Conservation (phyloP, 306 rosid genomes). For the Dalbergia cochinchinensis region DNA sequence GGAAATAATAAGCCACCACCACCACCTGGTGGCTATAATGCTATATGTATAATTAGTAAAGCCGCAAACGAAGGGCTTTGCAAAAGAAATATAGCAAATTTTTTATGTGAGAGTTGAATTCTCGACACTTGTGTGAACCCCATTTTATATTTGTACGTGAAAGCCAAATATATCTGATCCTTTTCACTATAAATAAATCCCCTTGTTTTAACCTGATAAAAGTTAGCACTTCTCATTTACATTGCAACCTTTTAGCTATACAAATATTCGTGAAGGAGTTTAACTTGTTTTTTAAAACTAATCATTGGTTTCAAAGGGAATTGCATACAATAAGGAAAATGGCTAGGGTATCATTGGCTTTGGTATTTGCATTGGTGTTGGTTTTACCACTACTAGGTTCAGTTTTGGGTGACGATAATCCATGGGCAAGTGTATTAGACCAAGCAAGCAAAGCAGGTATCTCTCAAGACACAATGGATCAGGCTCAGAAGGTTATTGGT, state of each 20-base stretch:
- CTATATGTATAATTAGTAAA: slow-evolving; percentile 9
- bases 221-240: not conserved
- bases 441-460: slow-evolving; percentile 42
- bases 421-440: slow-evolving; percentile 22
- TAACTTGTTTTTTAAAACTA: not conserved
- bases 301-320: not conserved
- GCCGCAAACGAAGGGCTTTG: slow-evolving; percentile 42
- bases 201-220: not conserved
- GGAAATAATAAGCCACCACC: too few relatives aligned
- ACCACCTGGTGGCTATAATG: not conserved
- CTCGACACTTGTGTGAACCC: slow-evolving; percentile 45
- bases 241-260: not conserved
- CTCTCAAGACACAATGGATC: slow-evolving; percentile 16
- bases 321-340: slow-evolving; percentile 14
- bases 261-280: not conserved
- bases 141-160: not conserved
- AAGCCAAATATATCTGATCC: slow-evolving; percentile 8
- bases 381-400: not conserved
- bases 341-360: slow-evolving; percentile 23
- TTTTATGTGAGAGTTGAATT: not conserved
- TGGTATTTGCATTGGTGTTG: slow-evolving; percentile 32
- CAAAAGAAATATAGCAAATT: slow-evolving; percentile 16
- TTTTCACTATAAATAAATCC: slow-evolving; percentile 11
- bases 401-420: slow-evolving; percentile 28
- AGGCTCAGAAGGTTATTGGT: slow-evolving; percentile 30